Evolutionary conservation across 2,329 filamentous ascomycete species (phyloP).

Genomic region (Neophaeococcomyces mojaviensis): DNA sequence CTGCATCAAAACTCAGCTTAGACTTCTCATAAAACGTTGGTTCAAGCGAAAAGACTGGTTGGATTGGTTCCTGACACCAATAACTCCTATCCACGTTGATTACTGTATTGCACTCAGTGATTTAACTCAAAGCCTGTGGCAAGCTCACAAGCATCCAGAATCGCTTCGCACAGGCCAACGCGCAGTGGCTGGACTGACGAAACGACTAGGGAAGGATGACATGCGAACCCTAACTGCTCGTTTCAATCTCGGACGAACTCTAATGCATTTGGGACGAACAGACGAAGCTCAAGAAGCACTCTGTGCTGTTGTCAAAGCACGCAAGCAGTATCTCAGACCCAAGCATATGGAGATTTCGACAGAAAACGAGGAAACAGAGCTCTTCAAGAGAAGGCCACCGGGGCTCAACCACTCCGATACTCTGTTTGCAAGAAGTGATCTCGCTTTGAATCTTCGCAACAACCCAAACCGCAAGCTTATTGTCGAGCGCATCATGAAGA

Average conservation of each 20-base stretch:
- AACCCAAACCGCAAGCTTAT: slow-evolving; percentile 11
- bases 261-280: slow-evolving; percentile 15
- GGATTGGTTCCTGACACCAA: too few species aligned
- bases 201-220: slow-evolving; percentile 15
- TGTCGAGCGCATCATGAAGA: slow-evolving; percentile 16
- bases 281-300: slow-evolving; percentile 13
- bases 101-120: slow-evolving; percentile 16
- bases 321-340: slow-evolving; percentile 11
- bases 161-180: slow-evolving; percentile 15
- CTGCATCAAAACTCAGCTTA: too few species aligned
- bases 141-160: slow-evolving; percentile 12
- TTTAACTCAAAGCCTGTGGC: slow-evolving; percentile 14
- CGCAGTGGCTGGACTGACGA: slow-evolving; percentile 11
- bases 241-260: slow-evolving; percentile 18
- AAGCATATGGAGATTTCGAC: too few species aligned
- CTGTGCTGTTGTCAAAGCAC: slow-evolving; percentile 13
- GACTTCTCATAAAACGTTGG: too few species aligned
- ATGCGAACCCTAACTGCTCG: slow-evolving; percentile 16
- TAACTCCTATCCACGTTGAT: too few species aligned
- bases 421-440: slow-evolving; percentile 12
- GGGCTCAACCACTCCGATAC: slow-evolving; percentile 15
- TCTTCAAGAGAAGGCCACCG: too few species aligned
- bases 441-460: slow-evolving; percentile 14
- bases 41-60: too few species aligned
- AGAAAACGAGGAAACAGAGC: too few species aligned